A percentile compares a stretch with the other conserved stretches of the same genome.
Evolutionary conservation across 495 filamentous ascomycete species (phyloP).

Genomic region (Penicillium goetzii): DNA sequence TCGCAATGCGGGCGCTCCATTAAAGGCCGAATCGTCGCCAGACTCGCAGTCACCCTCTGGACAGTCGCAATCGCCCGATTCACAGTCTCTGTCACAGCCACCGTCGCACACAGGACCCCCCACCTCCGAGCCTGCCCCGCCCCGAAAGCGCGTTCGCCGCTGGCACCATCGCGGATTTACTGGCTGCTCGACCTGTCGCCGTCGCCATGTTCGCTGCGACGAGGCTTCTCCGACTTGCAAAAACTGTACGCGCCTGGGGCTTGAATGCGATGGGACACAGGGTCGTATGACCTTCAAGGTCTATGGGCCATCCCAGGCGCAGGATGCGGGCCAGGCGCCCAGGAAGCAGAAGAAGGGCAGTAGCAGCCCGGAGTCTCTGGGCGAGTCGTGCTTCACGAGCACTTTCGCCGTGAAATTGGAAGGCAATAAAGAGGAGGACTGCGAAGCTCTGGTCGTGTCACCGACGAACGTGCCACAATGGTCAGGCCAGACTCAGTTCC

Average conservation of each 20-base stretch:
- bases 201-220: conserved; percentile 51
- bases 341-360: conserved; percentile 31
- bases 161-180: conserved; percentile 49
- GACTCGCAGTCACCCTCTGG: not conserved
- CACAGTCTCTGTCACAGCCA: conserved; percentile 1
- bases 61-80: not conserved
- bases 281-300: conserved; percentile 50
- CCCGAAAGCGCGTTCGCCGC: conserved; percentile 49
- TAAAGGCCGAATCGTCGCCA: conserved; percentile 9
- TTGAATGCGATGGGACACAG: conserved; percentile 46
- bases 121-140: conserved; percentile 27
- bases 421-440: conserved; percentile 17
- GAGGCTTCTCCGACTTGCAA: conserved; percentile 48
- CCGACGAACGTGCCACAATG: conserved; percentile 25
- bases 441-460: conserved; percentile 30
- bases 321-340: conserved; percentile 22
- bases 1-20: conserved; percentile 14
- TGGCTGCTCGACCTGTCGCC: conserved; percentile 45
- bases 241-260: conserved; percentile 43
- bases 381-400: conserved; percentile 18
- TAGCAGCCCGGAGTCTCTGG: conserved; percentile 15
- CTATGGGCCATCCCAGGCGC: conserved; percentile 38
- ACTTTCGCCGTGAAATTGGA: conserved; percentile 22
- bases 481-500: conserved; percentile 22
- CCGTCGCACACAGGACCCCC: conserved; percentile 9